phyloP scores from a whole-genome alignment of 208 protist genomes.

The Trichomonas tenax region DNA sequence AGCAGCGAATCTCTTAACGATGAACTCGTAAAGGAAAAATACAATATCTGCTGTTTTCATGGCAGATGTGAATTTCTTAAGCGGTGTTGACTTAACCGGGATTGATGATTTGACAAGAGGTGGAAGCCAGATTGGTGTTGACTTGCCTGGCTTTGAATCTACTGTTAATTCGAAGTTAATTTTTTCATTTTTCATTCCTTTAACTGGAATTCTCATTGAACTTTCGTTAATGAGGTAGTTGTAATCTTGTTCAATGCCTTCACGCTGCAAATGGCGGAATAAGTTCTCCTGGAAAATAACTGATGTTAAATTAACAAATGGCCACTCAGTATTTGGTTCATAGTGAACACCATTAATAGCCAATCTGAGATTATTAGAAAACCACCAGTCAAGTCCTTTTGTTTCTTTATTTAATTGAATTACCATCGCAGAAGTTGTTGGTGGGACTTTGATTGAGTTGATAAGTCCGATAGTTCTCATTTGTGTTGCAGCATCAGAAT shows the following conservation, averaged over 20 bases:
- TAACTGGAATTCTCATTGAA: not conserved
- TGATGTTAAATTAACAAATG: not conserved
- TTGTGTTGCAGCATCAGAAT: not conserved
- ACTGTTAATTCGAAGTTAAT: not conserved
- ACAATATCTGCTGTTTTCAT: not conserved
- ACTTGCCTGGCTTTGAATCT: not conserved
- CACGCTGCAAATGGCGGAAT: not conserved
- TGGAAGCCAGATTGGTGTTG: not conserved
- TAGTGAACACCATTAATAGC: not conserved
- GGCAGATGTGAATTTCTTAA: not conserved
- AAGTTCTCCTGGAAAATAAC: not conserved
- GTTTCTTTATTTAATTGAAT: not conserved
- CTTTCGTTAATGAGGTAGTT: not conserved
- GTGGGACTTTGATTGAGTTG: not conserved
- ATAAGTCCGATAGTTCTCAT: not conserved
- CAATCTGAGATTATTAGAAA: not conserved
- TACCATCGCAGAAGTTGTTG: not conserved
- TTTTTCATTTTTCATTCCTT: not conserved
- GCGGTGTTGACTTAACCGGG: not conserved
- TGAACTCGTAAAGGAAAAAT: not conserved
- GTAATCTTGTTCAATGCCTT: not conserved
- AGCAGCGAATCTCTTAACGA: not conserved
- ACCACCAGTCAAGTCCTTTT: not conserved
- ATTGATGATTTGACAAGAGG: not conserved
- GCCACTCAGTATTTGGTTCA: not conserved